Evolutionary conservation across 2,329 filamentous ascomycete species (phyloP).

Genomic region (Exophiala xenobiotica): DNA sequence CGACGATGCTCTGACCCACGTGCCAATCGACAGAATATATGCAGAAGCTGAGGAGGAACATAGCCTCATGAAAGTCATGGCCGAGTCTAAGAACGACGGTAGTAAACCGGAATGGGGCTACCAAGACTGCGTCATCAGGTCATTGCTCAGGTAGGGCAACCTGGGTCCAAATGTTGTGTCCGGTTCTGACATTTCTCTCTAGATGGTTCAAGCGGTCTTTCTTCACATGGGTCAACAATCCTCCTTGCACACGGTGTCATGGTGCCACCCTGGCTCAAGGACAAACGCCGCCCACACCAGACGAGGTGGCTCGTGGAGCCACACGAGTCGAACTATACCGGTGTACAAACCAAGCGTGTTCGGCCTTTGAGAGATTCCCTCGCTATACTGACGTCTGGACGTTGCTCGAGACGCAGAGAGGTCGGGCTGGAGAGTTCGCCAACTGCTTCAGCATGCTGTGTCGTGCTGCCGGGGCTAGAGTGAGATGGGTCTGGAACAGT

Average conservation of each 20-base stretch:
- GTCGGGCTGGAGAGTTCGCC: constrained; percentile 91
- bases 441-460: constrained; percentile 99
- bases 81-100: constrained; percentile 79
- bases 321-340: constrained; percentile 85
- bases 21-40: constrained; percentile 89
- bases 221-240: constrained; percentile 97
- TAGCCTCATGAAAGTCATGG: constrained; percentile 82
- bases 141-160: constrained; percentile 72
- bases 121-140: constrained; percentile 91
- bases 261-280: constrained; percentile 81
- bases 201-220: constrained; percentile 96
- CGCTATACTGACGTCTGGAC: constrained; percentile 95
- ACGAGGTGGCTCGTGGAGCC: constrained; percentile 86
- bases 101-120: constrained; percentile 90
- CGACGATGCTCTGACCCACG: constrained; percentile 82
- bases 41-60: constrained; percentile 90
- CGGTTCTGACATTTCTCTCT: constrained; percentile 11
- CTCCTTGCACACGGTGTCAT: constrained; percentile 75
- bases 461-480: constrained; percentile 82
- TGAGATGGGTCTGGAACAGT: constrained; percentile 97
- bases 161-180: constrained; percentile 9
- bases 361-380: constrained; percentile 82
- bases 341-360: constrained; percentile 75
- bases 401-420: constrained; percentile 78
- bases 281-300: constrained; percentile 78